These are phyloP conservation scores for Endotrypanum monterogeii DNA, from an alignment of 208 protist species.

Conservation along the genomic window DNA sequence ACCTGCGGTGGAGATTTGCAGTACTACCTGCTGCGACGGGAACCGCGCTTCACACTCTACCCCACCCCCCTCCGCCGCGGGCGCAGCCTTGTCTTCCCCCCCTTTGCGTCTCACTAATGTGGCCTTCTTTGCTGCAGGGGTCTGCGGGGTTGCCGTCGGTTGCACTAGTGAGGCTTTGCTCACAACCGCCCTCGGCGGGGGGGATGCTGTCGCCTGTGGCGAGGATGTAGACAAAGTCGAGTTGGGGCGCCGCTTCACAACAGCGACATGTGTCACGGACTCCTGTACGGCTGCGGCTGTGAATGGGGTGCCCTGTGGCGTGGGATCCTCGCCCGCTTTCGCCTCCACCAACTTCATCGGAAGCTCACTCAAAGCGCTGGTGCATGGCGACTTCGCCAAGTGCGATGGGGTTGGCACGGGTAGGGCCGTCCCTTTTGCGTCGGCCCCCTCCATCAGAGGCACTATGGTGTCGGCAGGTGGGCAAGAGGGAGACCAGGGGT, in stretches of 20 bases:
- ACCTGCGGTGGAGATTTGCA: conserved; percentile 28
- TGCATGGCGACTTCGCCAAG: not conserved
- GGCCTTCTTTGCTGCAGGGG: not conserved
- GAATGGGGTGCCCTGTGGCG: conserved; percentile 5
- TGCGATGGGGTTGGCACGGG: not conserved
- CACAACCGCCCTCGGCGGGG: not conserved
- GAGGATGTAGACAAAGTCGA: not conserved
- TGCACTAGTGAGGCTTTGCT: not conserved
- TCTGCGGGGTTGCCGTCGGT: not conserved
- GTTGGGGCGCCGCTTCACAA: conserved; percentile 7
- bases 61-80: not conserved
- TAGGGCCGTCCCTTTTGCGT: not conserved
- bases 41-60: not conserved
- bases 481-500: not conserved
- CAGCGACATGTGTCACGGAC: not conserved
- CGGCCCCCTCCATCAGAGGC: not conserved
- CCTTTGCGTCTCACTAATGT: not conserved
- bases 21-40: conserved; percentile 23
- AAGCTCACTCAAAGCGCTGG: not conserved
- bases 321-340: conserved; percentile 9
- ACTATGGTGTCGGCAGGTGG: not conserved
- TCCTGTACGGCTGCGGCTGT: not conserved
- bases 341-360: conserved; percentile 1
- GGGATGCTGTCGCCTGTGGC: not conserved
- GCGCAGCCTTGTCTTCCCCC: not conserved